These are phyloP conservation scores for Bothia castanella DNA, from an alignment of 1,284 basidiomycete genomes.

Conservation along the genomic window DNA sequence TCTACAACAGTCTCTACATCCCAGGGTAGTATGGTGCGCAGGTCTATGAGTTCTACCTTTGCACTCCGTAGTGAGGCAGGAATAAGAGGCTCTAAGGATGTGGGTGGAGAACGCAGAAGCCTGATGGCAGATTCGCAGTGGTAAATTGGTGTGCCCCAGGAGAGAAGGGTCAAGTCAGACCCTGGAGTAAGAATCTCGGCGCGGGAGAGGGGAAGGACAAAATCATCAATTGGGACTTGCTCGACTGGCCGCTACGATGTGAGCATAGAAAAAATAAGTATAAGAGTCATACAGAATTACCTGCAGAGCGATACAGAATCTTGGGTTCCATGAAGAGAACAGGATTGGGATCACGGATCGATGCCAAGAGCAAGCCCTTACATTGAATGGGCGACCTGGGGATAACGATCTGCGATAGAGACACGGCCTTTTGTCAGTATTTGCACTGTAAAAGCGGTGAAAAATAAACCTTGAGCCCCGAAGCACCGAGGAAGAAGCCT, in stretches of 20 bases:
- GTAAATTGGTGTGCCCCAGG: slow-evolving; percentile 92
- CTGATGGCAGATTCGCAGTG: slow-evolving; percentile 80
- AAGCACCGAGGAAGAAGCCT: slow-evolving; percentile 88
- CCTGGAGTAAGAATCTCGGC: slow-evolving; percentile 77
- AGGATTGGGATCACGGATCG: slow-evolving; percentile 90
- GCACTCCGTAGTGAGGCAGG: slow-evolving; percentile 67
- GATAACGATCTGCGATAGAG: slow-evolving; percentile 65
- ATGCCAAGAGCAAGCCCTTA: slow-evolving; percentile 82
- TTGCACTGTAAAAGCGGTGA: neutral
- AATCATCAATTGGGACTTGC: slow-evolving; percentile 89
- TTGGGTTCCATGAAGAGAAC: slow-evolving; percentile 96
- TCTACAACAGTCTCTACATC: slow-evolving; percentile 78
- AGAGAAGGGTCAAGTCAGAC: slow-evolving; percentile 80
- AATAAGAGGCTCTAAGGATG: slow-evolving; percentile 63
- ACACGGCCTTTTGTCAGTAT: neutral
- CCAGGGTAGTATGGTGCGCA: slow-evolving; percentile 88
- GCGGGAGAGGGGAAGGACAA: slow-evolving; percentile 70
- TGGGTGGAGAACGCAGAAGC: slow-evolving; percentile 64
- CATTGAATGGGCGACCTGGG: slow-evolving; percentile 93
- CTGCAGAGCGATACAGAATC: slow-evolving; percentile 78
- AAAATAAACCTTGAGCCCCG: slow-evolving; percentile 76
- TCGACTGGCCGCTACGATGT: slow-evolving; percentile 56
- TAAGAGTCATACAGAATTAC: slow-evolving; percentile 33
- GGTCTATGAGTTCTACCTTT: slow-evolving; percentile 85
- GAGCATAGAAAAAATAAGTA: slow-evolving; percentile 10